Base-by-base conservation (phyloP, 148 eudicot species). In the Dianthus caryophyllus region DNA sequence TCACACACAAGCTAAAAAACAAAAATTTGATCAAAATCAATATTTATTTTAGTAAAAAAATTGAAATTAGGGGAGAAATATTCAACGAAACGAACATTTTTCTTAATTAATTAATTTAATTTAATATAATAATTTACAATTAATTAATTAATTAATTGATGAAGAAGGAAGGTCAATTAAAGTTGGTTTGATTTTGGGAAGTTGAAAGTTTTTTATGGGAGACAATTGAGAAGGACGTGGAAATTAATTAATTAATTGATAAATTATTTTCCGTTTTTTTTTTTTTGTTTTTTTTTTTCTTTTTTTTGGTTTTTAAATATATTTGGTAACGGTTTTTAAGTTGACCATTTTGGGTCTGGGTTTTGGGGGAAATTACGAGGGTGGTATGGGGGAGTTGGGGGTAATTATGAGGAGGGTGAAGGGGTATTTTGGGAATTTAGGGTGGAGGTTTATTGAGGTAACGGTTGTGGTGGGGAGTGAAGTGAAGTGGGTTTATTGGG, bases 161-260 rank as follows among this genome's bases (percentile, higher is more conserved):
- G 3, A 33, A 7, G 38, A 7, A 44, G 20, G 16, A 15, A 2
- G 27, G 66, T 63, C 66, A 63, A 63, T 20, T 43, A 43, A 44
- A 17, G 66, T 63, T 43, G 66, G 66, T 63, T 63, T 44, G 66
- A 63, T 46, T 43, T 44, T 44, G 50, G 30, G 13, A 14, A 26
- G 43, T 15, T n/a, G 31, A 25, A 54, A 25, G 10, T 1, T 13
- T 14, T 58, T 1, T 53, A 21, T 33, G 62, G 39, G 62, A 58
- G 15, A 18, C 22, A 11, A 39, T 21, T 39, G 65, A 61, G 18
- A 12, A 61, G 10, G 48, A 61, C 65, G 65, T 61, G 65, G 65
- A 38, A 54, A 52, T n/a, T n/a, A n/a, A n/a, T n/a, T n/a, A n/a
- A n/a, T n/a, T n/a, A n/a, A n/a, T n/a, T n/a, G n/a, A n/a, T n/a